Evolutionary conservation across 495 filamentous ascomycete genomes (phyloP), one percentile per base, ranked within the genome.

Genomic region (Apiosordaria backusii): DNA sequence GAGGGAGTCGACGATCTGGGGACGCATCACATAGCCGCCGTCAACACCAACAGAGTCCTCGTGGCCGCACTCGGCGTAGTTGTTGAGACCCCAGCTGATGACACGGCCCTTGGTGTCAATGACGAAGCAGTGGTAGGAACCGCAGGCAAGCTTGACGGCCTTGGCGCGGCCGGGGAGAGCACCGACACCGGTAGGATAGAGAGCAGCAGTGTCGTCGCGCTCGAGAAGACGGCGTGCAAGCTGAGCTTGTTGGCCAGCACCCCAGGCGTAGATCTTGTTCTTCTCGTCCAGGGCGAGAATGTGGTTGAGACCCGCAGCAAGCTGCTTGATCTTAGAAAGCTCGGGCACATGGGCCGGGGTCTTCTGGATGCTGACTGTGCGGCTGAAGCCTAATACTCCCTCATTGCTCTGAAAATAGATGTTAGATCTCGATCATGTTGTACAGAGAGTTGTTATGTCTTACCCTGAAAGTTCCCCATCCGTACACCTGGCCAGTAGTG

Each of bases 41-140:
- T 79, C 75, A 15, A 83, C 82, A 64, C 92, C 92, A 24, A 88
- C 92, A 58, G 85, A 84, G 15, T 86, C 84, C 15, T 81, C 80
- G 62, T 92, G 83, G 55, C 91, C 95, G 10, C 75, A 89, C 76
- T 94, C 88, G 57, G 88, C 90, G 73, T 90, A 96, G 74, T 88
- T 91, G 79, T 97, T 98, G 45, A 92, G 77, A 5, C 93, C 94
- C 92, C 93, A 98, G 22, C 88, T 82, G 76, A 85, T 94, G 64
- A 95, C 87, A 29, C 88, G 83, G 40, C 86, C 88, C 50, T 88
- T 84, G 21, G 84, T 80, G 77, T 89, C 87, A 65, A 97, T 82
- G 53, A 92, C 91, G 69, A 97, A 91, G 67, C 81, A 85, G 77
- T 92, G 89, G 76, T 90, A 88, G n/a, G 83, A 81, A 53, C 90